Conservation (phyloP, 108 stramenopile genomes). For the Parietichytrium sp. region DNA sequence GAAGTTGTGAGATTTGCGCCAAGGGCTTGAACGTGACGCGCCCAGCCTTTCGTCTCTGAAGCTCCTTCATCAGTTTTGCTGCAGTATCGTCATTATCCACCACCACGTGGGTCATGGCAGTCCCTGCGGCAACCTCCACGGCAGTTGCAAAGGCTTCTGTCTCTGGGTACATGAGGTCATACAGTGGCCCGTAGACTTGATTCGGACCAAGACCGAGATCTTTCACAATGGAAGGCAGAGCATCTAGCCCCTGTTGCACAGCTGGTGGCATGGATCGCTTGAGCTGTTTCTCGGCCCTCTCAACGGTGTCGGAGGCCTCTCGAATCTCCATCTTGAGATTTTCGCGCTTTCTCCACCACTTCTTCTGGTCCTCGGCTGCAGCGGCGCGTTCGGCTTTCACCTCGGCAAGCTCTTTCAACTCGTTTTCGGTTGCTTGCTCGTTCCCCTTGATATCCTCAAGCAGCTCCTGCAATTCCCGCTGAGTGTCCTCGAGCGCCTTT, state of each 20-base stretch:
- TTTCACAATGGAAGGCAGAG: constrained; percentile 71
- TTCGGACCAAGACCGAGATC: constrained; percentile 68
- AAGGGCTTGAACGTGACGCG: constrained; percentile 97
- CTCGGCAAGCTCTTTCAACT: constrained; percentile 65
- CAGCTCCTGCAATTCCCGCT: constrained; percentile 50
- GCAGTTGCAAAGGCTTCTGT: constrained; percentile 79
- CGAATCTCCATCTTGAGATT: constrained; percentile 64
- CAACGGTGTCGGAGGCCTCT: constrained; percentile 66
- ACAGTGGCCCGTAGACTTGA: constrained; percentile 81
- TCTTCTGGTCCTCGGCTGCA: constrained; percentile 74
- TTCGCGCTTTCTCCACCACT: constrained; percentile 69
- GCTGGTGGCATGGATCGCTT: constrained; percentile 80
- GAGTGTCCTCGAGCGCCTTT: constrained; percentile 26
- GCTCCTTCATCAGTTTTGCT: constrained; percentile 76
- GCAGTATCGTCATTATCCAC: constrained; percentile 96
- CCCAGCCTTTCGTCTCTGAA: constrained; percentile 80
- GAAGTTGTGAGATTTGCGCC: constrained; percentile 68
- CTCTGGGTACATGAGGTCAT: constrained; percentile 81
- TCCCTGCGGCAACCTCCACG: constrained; percentile 90
- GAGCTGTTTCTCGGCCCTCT: constrained; percentile 65
- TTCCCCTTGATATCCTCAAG: constrained; percentile 43
- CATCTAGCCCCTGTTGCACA: constrained; percentile 76
- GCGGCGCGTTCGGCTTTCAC: constrained; percentile 66
- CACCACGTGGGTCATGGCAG: constrained; percentile 90
- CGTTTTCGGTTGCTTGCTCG: constrained; percentile 57